Conservation (phyloP, 106 monocot genomes). For the Allium sativum region DNA sequence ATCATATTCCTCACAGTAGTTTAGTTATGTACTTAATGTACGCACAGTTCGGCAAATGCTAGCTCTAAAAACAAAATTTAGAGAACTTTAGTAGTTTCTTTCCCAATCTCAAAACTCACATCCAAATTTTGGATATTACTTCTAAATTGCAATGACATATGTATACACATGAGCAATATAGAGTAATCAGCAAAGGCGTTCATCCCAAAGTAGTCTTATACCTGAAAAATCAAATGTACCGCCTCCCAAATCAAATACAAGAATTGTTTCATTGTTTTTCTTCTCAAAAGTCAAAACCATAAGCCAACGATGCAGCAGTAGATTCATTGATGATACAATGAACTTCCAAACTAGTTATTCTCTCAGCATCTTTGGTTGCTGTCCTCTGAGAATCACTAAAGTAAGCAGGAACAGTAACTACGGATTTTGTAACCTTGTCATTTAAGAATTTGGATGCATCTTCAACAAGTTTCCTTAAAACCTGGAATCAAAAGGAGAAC, state of each 20-base stretch:
- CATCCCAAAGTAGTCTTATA: too few species aligned
- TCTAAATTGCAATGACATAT: too few species aligned
- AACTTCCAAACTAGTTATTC: slow-evolving; percentile 50
- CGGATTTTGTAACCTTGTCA: slow-evolving; percentile 88
- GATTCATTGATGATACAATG: slow-evolving; percentile 55
- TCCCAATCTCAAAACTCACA: too few species aligned
- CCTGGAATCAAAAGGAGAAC: neutral
- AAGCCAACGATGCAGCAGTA: slow-evolving; percentile 44
- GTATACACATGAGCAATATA: neutral
- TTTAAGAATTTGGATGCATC: slow-evolving; percentile 48
- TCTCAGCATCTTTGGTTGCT: slow-evolving; percentile 52
- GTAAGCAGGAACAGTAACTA: slow-evolving; percentile 38
- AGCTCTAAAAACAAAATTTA: too few species aligned
- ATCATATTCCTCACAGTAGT: too few species aligned
- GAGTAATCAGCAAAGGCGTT: neutral
- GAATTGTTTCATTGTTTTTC: slow-evolving; percentile 85
- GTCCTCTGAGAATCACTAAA: slow-evolving; percentile 41
- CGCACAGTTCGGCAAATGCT: too few species aligned
- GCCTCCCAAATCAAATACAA: slow-evolving; percentile 53
- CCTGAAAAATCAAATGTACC: slow-evolving; percentile 81
- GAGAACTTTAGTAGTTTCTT: too few species aligned
- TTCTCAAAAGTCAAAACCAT: slow-evolving; percentile 94
- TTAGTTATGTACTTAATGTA: too few species aligned
- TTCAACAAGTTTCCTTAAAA: too few species aligned
- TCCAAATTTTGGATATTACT: too few species aligned